phyloP scores from a whole-genome alignment of 495 filamentous ascomycete species.

The Hypoxylon rickii region DNA sequence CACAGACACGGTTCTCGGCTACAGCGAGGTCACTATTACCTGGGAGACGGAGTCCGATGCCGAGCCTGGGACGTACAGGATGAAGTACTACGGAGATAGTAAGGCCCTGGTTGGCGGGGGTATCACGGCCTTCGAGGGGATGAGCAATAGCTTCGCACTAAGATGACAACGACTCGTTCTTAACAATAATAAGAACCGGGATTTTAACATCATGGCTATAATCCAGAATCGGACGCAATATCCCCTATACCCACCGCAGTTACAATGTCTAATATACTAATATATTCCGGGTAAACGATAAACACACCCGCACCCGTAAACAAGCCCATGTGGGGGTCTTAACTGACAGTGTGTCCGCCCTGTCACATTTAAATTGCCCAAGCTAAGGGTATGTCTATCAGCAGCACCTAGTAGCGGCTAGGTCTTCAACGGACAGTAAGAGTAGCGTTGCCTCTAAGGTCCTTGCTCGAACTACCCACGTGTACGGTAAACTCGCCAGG shows the following conservation, averaged over 20 bases:
- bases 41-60: constrained; percentile 74
- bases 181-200: too few relatives aligned
- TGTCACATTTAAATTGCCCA: too few relatives aligned
- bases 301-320: too few relatives aligned
- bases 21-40: constrained; percentile 73
- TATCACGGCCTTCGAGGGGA: constrained; percentile 74
- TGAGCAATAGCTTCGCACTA: constrained; percentile 65
- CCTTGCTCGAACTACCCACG: constrained; percentile 61
- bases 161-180: constrained; percentile 25
- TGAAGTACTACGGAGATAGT: constrained; percentile 84
- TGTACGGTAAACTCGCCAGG: constrained; percentile 64
- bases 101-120: constrained; percentile 66
- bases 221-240: too few relatives aligned
- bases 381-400: too few relatives aligned
- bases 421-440: constrained; percentile 49
- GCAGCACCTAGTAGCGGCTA: too few relatives aligned
- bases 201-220: too few relatives aligned
- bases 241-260: too few relatives aligned
- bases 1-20: constrained; percentile 70
- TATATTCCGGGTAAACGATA: too few relatives aligned
- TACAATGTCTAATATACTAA: too few relatives aligned
- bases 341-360: too few relatives aligned
- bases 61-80: constrained; percentile 70
- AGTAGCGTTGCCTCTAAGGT: constrained; percentile 60
- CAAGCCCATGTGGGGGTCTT: too few relatives aligned